Conservation (phyloP, 495 filamentous ascomycete genomes). For the Schizothecium vesticola region DNA sequence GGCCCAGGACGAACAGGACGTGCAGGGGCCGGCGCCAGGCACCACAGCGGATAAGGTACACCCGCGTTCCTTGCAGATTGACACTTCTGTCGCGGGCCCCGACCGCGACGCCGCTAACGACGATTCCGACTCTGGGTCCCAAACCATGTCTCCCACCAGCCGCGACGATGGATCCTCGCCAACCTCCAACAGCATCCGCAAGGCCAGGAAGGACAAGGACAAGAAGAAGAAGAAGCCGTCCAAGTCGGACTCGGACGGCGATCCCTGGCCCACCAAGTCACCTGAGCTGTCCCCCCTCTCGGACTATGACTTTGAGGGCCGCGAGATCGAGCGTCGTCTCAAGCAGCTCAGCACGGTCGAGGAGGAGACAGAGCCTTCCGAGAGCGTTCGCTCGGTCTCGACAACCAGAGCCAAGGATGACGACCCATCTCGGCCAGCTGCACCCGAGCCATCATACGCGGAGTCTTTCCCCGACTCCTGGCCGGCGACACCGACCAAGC, state of each 20-base stretch:
- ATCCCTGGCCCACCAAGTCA: constrained; percentile 21
- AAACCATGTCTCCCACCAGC: constrained; percentile 14
- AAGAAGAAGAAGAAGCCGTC: constrained; percentile 25
- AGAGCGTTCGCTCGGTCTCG: constrained; percentile 17
- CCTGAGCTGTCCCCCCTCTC: constrained; percentile 10
- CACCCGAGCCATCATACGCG: too few species aligned
- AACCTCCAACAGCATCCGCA: constrained; percentile 22
- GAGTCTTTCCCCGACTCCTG: neutral
- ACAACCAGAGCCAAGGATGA: constrained; percentile 1
- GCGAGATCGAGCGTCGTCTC: constrained; percentile 17
- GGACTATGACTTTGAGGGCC: constrained; percentile 14
- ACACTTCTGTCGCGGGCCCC: neutral
- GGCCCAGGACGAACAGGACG: neutral
- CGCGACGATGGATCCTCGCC: constrained; percentile 14
- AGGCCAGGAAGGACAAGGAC: constrained; percentile 15
- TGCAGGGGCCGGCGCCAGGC: constrained; percentile 3
- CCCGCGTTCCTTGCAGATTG: constrained; percentile 5
- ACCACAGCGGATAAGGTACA: constrained; percentile 9
- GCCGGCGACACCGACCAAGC: neutral
- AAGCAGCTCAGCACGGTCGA: constrained; percentile 27
- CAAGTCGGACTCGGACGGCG: constrained; percentile 13
- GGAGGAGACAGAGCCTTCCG: constrained; percentile 22
- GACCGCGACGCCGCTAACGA: neutral
- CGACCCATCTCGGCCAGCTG: neutral
- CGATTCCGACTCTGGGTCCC: constrained; percentile 3